Conservation (phyloP, 2,329 filamentous ascomycete species). For the Ophiostoma australiae region DNA sequence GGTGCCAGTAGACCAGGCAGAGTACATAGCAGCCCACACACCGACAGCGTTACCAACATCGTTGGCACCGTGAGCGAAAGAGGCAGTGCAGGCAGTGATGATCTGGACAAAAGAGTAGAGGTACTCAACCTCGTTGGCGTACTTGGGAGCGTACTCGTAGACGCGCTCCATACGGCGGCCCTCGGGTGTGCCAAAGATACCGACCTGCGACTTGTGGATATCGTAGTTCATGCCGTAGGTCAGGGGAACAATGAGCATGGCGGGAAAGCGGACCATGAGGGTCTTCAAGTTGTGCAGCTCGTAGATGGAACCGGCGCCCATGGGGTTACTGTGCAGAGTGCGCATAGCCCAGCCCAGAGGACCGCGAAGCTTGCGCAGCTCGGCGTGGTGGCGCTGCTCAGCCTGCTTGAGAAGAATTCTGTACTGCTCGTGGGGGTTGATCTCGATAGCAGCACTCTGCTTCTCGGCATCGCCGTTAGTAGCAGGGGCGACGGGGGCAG, state of each 20-base stretch:
- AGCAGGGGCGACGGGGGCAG: neutral
- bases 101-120: slow-evolving; percentile 63
- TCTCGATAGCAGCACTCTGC: slow-evolving; percentile 23
- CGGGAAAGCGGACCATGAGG: slow-evolving; percentile 61
- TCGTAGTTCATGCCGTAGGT: slow-evolving; percentile 79
- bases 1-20: slow-evolving; percentile 59
- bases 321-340: slow-evolving; percentile 65
- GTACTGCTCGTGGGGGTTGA: slow-evolving; percentile 49
- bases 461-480: neutral
- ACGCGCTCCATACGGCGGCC: slow-evolving; percentile 65
- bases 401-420: slow-evolving; percentile 56
- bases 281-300: slow-evolving; percentile 66
- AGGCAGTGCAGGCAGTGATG: slow-evolving; percentile 65
- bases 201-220: slow-evolving; percentile 70
- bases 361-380: slow-evolving; percentile 57
- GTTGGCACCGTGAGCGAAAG: slow-evolving; percentile 72
- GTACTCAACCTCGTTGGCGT: slow-evolving; percentile 66
- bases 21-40: slow-evolving; percentile 66
- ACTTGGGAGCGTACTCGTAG: slow-evolving; percentile 60
- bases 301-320: slow-evolving; percentile 68
- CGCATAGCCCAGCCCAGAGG: slow-evolving; percentile 83
- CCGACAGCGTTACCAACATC: slow-evolving; percentile 69
- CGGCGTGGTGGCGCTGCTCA: slow-evolving; percentile 56
- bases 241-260: slow-evolving; percentile 55
- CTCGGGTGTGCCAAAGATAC: slow-evolving; percentile 66